Evolutionary conservation across 169 alveolate genomes (phyloP).

Genomic region (Theileria sp.): DNA sequence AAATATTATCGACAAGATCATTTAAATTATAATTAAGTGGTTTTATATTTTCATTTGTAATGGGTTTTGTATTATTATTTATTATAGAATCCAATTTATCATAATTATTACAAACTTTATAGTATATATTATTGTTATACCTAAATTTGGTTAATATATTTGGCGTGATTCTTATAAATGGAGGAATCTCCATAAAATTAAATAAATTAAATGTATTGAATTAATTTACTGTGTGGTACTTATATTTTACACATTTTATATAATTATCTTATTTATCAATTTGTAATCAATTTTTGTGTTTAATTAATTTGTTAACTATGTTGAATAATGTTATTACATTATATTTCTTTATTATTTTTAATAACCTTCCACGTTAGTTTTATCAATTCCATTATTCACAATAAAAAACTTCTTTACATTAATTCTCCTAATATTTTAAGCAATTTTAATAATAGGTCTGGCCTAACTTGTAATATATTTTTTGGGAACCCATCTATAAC

Average conservation of each 20-base stretch:
- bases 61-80: background rate
- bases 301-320: background rate
- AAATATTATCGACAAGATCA: background rate
- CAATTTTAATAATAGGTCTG: background rate
- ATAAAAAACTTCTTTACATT: background rate
- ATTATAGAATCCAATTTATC: background rate
- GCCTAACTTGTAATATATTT: conserved; percentile 1
- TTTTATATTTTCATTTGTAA: background rate
- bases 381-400: background rate
- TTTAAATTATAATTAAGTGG: background rate
- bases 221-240: conserved; percentile 7
- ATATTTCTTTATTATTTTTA: background rate
- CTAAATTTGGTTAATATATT: background rate
- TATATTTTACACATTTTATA: background rate
- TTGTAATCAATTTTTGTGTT: background rate
- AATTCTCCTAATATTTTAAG: background rate
- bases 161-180: conserved; percentile 16
- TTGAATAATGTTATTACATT: background rate
- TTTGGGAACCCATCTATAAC: conserved; percentile 6
- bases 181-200: conserved; percentile 52
- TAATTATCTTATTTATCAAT: background rate
- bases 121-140: background rate
- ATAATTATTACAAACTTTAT: too few relatives aligned
- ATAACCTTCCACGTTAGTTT: background rate
- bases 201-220: background rate